Evolutionary conservation across 2,329 filamentous ascomycete species (phyloP).

Genomic region (Fusarium begoniae): DNA sequence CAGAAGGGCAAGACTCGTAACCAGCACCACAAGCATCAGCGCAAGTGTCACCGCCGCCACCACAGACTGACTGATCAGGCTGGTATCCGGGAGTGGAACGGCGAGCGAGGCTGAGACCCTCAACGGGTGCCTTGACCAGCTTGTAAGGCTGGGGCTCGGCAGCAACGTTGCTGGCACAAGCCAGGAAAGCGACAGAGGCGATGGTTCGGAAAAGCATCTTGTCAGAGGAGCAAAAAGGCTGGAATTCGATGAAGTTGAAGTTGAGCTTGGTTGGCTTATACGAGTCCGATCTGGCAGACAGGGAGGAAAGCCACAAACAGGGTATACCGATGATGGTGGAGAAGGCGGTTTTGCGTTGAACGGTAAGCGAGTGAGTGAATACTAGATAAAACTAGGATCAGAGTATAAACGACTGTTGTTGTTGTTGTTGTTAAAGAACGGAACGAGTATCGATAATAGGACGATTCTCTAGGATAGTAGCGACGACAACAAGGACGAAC

Average conservation of each 20-base stretch:
- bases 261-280: conserved; percentile 18
- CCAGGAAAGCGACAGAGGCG: conserved; percentile 48
- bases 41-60: conserved; percentile 59
- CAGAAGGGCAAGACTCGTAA: conserved; percentile 60
- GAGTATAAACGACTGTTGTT: conserved; percentile 10
- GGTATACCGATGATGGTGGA: conserved; percentile 31
- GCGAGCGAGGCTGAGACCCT: conserved; percentile 53
- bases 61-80: conserved; percentile 58
- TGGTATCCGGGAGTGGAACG: conserved; percentile 59
- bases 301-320: conserved; percentile 36
- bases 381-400: conserved; percentile 28
- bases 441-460: conserved; percentile 39
- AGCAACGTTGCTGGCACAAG: conserved; percentile 46
- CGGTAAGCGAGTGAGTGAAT: conserved; percentile 13
- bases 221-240: conserved; percentile 8
- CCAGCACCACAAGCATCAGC: conserved; percentile 63
- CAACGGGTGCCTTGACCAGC: conserved; percentile 49
- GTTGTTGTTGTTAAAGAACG: conserved; percentile 36
- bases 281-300: conserved; percentile 24
- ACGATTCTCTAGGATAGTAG: conserved; percentile 34
- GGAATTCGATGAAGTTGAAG: conserved; percentile 11
- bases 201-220: conserved; percentile 50
- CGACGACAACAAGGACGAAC: conserved; percentile 21
- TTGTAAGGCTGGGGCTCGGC: conserved; percentile 49
- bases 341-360: conserved; percentile 22